These are phyloP conservation scores for Sporobolomyces pararoseus DNA, from an alignment of 768 basidiomycete species.

Conservation along the genomic window DNA sequence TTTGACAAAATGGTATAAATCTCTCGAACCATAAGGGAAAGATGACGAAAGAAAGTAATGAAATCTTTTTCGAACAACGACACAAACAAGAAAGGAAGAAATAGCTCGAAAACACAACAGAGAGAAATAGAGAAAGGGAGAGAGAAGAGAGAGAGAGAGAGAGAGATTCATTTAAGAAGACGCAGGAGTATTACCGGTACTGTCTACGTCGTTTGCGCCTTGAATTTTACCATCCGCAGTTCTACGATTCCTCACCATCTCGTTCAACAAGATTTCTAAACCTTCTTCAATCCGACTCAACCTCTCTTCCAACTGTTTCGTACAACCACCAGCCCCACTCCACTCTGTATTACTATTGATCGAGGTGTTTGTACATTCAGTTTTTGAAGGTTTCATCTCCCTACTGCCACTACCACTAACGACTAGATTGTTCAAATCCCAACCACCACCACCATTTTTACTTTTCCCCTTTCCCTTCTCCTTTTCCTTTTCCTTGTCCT, in stretches of 20 bases:
- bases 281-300: slow-evolving; percentile 34
- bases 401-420: background rate
- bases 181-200: too few relatives aligned
- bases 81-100: too few relatives aligned
- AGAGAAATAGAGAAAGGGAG: background rate
- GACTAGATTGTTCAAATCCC: background rate
- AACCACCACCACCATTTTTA: background rate
- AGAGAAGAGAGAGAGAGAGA: background rate
- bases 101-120: too few relatives aligned
- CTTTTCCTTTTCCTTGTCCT: background rate
- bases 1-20: slow-evolving; percentile 17
- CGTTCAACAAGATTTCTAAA: slow-evolving; percentile 28
- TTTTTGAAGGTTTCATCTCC: slow-evolving; percentile 7
- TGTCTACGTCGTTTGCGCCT: background rate
- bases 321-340: too few relatives aligned
- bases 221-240: background rate
- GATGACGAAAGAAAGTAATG: background rate
- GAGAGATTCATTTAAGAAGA: too few relatives aligned
- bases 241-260: slow-evolving; percentile 19
- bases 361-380: too few relatives aligned
- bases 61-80: too few relatives aligned
- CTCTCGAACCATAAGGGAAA: slow-evolving; percentile 20
- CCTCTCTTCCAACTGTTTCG: slow-evolving; percentile 16
- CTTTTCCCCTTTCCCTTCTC: too few relatives aligned
- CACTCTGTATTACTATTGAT: too few relatives aligned